Evolutionary conservation across 2,329 filamentous ascomycete genomes (phyloP).

Genomic region (Aspergillus chevalieri): DNA sequence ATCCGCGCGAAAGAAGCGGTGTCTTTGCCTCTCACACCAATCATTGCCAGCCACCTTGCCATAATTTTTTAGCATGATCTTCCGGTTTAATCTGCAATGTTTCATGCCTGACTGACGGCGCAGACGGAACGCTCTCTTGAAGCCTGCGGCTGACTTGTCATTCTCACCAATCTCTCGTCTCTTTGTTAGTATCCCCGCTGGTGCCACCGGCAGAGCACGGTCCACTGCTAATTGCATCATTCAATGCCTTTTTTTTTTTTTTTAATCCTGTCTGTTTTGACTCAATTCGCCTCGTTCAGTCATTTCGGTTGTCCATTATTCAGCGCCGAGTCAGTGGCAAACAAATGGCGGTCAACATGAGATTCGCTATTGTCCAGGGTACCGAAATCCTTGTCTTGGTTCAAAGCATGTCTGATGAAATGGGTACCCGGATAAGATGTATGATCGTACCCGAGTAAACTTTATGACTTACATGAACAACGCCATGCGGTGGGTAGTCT

Average conservation of each 20-base stretch:
- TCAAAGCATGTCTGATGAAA: too few relatives aligned
- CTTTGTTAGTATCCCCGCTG: neutral
- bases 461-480: too few relatives aligned
- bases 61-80: neutral
- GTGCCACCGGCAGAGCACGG: neutral
- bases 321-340: too few relatives aligned
- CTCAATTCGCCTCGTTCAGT: too few relatives aligned
- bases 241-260: neutral
- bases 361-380: too few relatives aligned
- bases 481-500: too few relatives aligned
- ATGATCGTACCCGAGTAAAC: too few relatives aligned
- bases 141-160: neutral
- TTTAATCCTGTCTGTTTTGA: too few relatives aligned
- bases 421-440: too few relatives aligned
- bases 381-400: too few relatives aligned
- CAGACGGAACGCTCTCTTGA: neutral
- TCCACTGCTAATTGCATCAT: neutral
- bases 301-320: too few relatives aligned
- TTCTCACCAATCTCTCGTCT: neutral
- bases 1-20: neutral
- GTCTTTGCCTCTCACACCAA: constrained; percentile 4
- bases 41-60: constrained; percentile 9
- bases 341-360: too few relatives aligned
- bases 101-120: neutral
- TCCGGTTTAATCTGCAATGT: neutral